These are phyloP conservation scores for Chaetomium strumarium DNA, from an alignment of 2,329 filamentous ascomycete genomes.

Conservation along the genomic window DNA sequence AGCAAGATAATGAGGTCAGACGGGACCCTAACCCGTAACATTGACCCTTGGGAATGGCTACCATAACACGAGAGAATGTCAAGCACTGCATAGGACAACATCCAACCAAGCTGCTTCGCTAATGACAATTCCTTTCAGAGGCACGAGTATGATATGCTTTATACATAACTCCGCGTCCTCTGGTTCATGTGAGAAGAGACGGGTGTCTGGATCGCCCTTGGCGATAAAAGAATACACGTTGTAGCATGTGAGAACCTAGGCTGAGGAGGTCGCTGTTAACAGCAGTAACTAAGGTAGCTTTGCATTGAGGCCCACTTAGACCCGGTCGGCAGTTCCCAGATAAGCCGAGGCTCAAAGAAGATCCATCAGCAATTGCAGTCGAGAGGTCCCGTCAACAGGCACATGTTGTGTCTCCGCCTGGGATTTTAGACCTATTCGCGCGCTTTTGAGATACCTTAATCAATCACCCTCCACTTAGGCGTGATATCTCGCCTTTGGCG, in stretches of 20 bases:
- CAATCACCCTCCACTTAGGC: not conserved
- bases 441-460: conserved; percentile 12
- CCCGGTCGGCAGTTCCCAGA: conserved; percentile 6
- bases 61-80: not conserved
- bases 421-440: not conserved
- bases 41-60: no score
- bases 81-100: no score
- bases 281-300: not conserved
- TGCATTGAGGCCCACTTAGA: conserved; percentile 1
- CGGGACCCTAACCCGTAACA: no score
- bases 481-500: not conserved
- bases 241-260: no score
- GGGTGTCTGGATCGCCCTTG: not conserved
- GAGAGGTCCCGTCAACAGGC: not conserved
- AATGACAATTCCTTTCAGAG: not conserved
- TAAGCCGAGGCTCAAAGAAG: conserved; percentile 16
- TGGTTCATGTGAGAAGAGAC: conserved; percentile 1
- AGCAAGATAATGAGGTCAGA: no score
- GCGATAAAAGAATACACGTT: no score
- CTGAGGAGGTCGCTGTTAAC: not conserved
- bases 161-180: not conserved
- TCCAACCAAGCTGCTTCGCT: not conserved
- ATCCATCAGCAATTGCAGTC: conserved; percentile 8
- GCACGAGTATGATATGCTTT: not conserved
- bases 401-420: conserved; percentile 12